These are phyloP conservation scores for Cicer cuneatum DNA, from an alignment of 306 rosid species.

Conservation along the genomic window DNA sequence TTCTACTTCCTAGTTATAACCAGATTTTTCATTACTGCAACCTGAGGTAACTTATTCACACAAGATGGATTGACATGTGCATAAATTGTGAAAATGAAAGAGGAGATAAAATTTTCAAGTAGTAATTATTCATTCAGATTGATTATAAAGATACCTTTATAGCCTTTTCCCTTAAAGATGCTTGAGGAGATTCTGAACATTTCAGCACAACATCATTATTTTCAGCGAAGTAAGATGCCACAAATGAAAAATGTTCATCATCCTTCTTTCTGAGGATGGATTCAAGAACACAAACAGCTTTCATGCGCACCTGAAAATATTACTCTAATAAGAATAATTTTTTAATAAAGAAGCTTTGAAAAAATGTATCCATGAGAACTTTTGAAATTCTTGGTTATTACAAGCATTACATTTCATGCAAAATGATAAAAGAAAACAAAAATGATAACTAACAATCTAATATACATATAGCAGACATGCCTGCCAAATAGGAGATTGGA, in stretches of 20 bases:
- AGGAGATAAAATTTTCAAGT: constrained; percentile 1
- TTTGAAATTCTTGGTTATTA: neutral
- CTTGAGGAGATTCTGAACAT: constrained; percentile 96
- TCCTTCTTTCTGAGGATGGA: constrained; percentile 82
- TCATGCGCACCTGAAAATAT: constrained; percentile 88
- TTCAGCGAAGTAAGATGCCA: constrained; percentile 77
- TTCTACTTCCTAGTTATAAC: constrained; percentile 29
- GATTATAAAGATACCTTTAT: constrained; percentile 64
- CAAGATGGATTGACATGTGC: neutral
- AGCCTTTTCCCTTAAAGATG: constrained; percentile 92
- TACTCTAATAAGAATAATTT: constrained; percentile 8
- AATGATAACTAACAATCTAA: constrained; percentile 14
- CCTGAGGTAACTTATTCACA: neutral
- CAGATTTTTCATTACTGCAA: constrained; percentile 12
- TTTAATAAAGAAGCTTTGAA: neutral
- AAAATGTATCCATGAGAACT: neutral
- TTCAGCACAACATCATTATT: constrained; percentile 70
- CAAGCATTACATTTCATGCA: constrained; percentile 19
- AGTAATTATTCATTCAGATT: neutral
- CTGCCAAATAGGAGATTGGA: constrained; percentile 97
- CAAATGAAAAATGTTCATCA: constrained; percentile 64
- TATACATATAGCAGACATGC: constrained; percentile 52
- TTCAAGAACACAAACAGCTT: constrained; percentile 95
- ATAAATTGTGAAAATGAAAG: constrained; percentile 1
- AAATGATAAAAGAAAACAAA: constrained; percentile 24